These are phyloP conservation scores for Arabidopsis suecica DNA, from an alignment of 345 rosid genomes.

Conservation along the genomic window DNA sequence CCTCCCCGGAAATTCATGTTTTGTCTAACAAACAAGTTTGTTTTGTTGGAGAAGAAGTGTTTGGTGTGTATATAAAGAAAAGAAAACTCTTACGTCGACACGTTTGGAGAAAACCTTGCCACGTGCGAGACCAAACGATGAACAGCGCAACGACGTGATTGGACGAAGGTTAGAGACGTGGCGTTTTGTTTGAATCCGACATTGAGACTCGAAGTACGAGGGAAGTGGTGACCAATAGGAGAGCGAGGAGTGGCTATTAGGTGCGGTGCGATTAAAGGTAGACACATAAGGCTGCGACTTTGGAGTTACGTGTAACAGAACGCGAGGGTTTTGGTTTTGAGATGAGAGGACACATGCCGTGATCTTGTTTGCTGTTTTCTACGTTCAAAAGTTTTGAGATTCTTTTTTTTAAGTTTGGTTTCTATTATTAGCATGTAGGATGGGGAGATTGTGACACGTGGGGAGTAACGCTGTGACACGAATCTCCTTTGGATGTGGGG, in stretches of 20 bases:
- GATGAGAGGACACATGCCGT: constrained; percentile 30
- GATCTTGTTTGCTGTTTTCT: not conserved
- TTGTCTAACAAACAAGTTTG: not conserved
- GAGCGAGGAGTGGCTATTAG: constrained; percentile 19
- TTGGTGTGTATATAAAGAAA: constrained; percentile 15
- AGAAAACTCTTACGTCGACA: constrained; percentile 45
- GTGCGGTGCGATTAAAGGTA: constrained; percentile 30
- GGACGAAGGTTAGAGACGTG: constrained; percentile 37
- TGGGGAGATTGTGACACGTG: constrained; percentile 24
- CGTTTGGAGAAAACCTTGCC: constrained; percentile 48
- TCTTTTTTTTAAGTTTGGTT: not conserved
- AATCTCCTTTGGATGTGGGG: constrained; percentile 28
- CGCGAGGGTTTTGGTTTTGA: not conserved
- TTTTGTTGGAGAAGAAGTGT: constrained; percentile 40
- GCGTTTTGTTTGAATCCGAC: constrained; percentile 27
- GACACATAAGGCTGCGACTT: constrained; percentile 38
- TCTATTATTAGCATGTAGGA: constrained; percentile 25
- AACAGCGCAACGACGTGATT: constrained; percentile 45
- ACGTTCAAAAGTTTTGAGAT: not conserved
- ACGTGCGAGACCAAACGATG: constrained; percentile 49
- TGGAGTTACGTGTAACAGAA: constrained; percentile 21
- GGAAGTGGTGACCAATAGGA: constrained; percentile 1
- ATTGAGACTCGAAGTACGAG: constrained; percentile 17
- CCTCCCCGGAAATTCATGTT: constrained; percentile 65
- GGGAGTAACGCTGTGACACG: constrained; percentile 14